phyloP scores from a whole-genome alignment of 2,329 filamentous ascomycete genomes.

The Colletotrichum noveboracense region DNA sequence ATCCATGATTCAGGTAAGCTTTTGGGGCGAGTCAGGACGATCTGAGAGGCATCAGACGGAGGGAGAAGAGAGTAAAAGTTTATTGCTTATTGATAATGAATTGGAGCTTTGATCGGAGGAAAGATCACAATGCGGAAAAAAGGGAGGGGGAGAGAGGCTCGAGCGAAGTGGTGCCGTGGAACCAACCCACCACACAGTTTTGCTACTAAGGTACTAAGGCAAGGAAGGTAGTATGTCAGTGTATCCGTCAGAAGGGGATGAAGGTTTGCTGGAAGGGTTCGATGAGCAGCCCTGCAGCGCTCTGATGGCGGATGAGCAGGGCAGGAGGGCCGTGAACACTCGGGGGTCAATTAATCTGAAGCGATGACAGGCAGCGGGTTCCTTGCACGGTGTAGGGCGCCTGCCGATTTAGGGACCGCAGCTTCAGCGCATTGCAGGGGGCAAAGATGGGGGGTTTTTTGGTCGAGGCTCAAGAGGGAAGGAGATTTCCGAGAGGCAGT shows the following conservation, averaged over 20 bases:
- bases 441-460: not conserved
- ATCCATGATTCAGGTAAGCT: not conserved
- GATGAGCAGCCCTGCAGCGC: not conserved
- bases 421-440: not conserved
- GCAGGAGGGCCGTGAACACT: no score
- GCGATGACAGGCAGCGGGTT: not conserved
- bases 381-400: not conserved
- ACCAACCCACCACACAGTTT: not conserved
- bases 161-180: not conserved
- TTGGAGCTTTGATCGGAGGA: not conserved
- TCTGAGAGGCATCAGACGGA: not conserved
- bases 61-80: not conserved
- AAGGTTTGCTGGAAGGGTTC: not conserved
- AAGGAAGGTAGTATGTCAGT: not conserved
- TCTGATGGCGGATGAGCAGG: not conserved
- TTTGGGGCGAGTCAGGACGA: not conserved
- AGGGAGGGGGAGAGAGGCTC: not conserved
- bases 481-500: not conserved
- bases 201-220: not conserved
- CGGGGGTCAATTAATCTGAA: not conserved
- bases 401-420: not conserved
- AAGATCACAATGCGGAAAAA: not conserved
- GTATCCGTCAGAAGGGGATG: not conserved
- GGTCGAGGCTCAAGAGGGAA: not conserved
- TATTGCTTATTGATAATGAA: not conserved